Percentiles rank a stretch among this genome's conserved stretches.
These are phyloP conservation scores for Alopecurus myosuroides DNA, from an alignment of 176 grass and related monocot species.

Conservation along the genomic window DNA sequence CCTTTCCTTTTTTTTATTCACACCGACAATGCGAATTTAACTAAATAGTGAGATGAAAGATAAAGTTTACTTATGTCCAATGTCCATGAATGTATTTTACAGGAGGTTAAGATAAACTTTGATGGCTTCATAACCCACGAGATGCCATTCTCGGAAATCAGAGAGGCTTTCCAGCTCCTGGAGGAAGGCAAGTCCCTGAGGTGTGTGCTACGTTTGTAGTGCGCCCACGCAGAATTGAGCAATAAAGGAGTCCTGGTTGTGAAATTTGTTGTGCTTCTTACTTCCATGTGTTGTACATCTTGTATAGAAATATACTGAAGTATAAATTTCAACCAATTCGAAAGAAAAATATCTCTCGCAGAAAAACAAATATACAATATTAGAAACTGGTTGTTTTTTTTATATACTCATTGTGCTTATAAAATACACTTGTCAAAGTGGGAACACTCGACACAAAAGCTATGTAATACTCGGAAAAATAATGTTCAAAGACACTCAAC, in stretches of 20 bases:
- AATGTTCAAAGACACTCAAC: no score
- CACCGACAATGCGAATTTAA: background rate
- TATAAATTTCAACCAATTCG: background rate
- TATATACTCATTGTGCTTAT: no score
- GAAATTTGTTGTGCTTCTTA: background rate
- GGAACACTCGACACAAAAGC: no score
- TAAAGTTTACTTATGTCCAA: background rate
- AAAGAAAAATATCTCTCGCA: no score
- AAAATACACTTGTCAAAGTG: no score
- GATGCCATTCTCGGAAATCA: constrained; percentile 82
- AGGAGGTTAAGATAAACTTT: constrained; percentile 52
- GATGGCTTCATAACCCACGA: constrained; percentile 89
- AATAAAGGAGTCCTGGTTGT: background rate
- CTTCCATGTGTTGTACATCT: background rate
- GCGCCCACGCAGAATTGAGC: no score
- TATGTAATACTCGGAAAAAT: no score
- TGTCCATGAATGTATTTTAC: no score
- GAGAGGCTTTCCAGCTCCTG: constrained; percentile 62
- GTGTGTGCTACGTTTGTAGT: constrained; percentile 56
- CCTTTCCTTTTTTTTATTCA: background rate
- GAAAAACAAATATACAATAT: no score
- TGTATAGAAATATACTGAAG: background rate
- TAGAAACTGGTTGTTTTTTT: no score
- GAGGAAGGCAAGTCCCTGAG: constrained; percentile 70
- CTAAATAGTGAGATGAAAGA: background rate